phyloP scores from a whole-genome alignment of 2,329 filamentous ascomycete genomes.

The Ascochyta lentis region DNA sequence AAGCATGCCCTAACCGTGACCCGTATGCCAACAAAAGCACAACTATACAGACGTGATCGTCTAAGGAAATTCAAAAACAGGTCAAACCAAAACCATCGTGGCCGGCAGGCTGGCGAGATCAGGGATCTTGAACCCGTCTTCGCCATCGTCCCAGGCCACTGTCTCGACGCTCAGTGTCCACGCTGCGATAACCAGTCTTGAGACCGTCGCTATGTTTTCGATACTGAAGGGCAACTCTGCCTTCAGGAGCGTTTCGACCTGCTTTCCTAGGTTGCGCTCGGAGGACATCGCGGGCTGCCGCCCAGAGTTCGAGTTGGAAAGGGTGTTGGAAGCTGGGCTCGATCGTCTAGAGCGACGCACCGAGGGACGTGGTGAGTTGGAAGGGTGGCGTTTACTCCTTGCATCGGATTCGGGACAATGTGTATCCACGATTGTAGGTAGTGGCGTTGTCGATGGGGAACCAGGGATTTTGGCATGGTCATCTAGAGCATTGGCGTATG shows the following conservation, averaged over 20 bases:
- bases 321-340: conserved; percentile 3
- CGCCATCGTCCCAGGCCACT: conserved; percentile 34
- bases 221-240: conserved; percentile 33
- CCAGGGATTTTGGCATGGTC: conserved; percentile 1
- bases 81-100: conserved; percentile 18
- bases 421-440: conserved; percentile 6
- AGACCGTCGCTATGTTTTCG: conserved; percentile 30
- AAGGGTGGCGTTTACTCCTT: conserved; percentile 10
- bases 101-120: conserved; percentile 10
- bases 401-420: conserved; percentile 8
- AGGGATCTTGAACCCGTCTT: conserved; percentile 26
- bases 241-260: conserved; percentile 38
- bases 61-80: background rate
- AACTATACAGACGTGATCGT: too few relatives aligned
- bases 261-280: conserved; percentile 27
- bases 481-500: conserved; percentile 31
- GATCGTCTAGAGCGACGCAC: conserved; percentile 18
- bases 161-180: conserved; percentile 40
- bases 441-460: background rate
- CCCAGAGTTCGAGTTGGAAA: background rate
- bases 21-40: too few relatives aligned
- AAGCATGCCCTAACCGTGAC: background rate
- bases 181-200: conserved; percentile 39
- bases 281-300: conserved; percentile 18
- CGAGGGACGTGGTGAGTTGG: background rate